Conservation (phyloP, 1,284 basidiomycete genomes). For the Malassezia cuniculi region DNA sequence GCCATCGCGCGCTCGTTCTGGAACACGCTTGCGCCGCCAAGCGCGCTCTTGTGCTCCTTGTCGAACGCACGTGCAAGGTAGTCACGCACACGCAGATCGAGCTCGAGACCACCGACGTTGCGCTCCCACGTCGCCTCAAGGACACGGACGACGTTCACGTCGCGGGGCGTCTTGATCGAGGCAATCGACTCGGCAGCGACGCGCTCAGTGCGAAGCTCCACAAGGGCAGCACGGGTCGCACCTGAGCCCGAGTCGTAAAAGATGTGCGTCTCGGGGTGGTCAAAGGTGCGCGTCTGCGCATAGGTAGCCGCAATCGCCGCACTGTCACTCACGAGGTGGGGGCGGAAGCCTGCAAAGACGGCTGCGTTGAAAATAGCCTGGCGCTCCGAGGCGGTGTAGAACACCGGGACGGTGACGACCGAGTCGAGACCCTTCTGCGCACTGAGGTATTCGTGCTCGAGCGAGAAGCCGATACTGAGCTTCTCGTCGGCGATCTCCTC, state of each 20-base stretch:
- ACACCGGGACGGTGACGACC: conserved; percentile 41
- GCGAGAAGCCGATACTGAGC: conserved; percentile 25
- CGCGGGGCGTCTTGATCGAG: conserved; percentile 49
- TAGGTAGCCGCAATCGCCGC: conserved; percentile 53
- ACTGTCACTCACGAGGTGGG: conserved; percentile 80
- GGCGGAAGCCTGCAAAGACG: conserved; percentile 72
- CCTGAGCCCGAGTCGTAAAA: conserved; percentile 89
- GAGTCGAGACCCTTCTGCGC: conserved; percentile 30
- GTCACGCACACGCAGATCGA: conserved; percentile 72
- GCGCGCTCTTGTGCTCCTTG: conserved; percentile 49
- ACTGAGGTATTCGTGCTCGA: conserved; percentile 12
- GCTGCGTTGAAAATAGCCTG: conserved; percentile 69
- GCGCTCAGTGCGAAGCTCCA: conserved; percentile 52
- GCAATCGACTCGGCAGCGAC: conserved; percentile 35
- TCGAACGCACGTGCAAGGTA: conserved; percentile 67
- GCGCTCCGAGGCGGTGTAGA: conserved; percentile 57
- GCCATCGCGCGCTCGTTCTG: conserved; percentile 72
- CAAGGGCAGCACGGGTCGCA: conserved; percentile 71
- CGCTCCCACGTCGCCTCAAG: conserved; percentile 68
- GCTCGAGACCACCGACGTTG: conserved; percentile 62
- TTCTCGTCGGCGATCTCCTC: conserved; percentile 55
- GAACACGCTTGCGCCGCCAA: conserved; percentile 30
- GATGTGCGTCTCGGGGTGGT: conserved; percentile 61
- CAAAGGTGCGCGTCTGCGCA: conserved; percentile 82
- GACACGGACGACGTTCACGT: conserved; percentile 64